A percentile compares a stretch with the other conserved stretches of the same genome.
Conservation (phyloP, 305 asterid genomes). For the Fraxinus nigra region DNA sequence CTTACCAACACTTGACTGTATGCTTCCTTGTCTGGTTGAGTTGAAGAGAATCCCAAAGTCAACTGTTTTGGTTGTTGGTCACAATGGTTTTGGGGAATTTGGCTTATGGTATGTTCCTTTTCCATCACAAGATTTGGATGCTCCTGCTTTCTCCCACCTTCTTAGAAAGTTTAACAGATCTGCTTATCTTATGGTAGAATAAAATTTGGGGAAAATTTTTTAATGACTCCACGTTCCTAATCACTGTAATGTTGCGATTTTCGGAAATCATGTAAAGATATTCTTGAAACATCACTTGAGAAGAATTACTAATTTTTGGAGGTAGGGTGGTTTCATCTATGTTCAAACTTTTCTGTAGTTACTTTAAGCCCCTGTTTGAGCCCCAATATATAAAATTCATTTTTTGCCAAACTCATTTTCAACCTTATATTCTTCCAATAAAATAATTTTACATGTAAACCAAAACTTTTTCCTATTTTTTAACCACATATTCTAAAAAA, state of each 20-base stretch:
- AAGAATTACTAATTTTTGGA: not conserved
- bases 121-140: conserved; percentile 6
- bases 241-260: not conserved
- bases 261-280: not conserved
- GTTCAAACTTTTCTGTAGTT: not conserved
- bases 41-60: conserved; percentile 69
- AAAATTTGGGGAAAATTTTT: not conserved
- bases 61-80: conserved; percentile 66
- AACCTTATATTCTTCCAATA: not conserved
- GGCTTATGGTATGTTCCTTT: conserved; percentile 56
- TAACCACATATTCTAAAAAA: not conserved
- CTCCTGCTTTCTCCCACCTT: not conserved
- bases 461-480: too few relatives aligned
- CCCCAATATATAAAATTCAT: not conserved
- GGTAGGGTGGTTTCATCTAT: not conserved
- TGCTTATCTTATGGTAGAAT: not conserved
- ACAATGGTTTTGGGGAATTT: conserved; percentile 77
- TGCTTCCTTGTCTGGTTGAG: conserved; percentile 58
- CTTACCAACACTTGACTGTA: conserved; percentile 58
- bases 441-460: too few relatives aligned
- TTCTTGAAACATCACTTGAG: not conserved
- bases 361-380: not conserved
- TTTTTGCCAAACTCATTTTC: not conserved
- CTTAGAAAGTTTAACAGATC: not conserved
- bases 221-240: not conserved